Base-by-base conservation (phyloP, 2,329 filamentous ascomycete species). In the Fusarium guadeloupense region DNA sequence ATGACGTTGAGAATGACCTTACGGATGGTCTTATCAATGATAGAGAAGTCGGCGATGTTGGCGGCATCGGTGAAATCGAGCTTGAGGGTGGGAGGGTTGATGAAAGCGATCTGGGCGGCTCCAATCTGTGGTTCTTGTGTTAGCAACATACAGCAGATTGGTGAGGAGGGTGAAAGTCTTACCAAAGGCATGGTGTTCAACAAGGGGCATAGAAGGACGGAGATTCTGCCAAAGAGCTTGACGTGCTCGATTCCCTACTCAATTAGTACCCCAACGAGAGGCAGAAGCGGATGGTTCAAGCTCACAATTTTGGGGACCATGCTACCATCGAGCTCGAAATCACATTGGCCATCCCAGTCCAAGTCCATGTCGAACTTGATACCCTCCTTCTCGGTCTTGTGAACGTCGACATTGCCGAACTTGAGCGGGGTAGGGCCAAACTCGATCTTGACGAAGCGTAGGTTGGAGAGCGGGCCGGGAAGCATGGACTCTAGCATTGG, bases 341-440 rank as follows among this genome's bases (percentile, higher is more conserved):
- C 67, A 5, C 67, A 69, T 20, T 43, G 1, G 6, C 67, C 67
- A 28, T 68, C 51, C 67, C 67, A 69, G 9, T 59, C 37, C 25
- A 69, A n/a, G 41, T 69, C 57, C 65, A 69, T 66, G 34, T 69
- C 67, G 35, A 69, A 65, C 31, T 69, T 69, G 51, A 69, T 69
- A 12, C 67, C 67, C 42, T 67, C 41, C 3, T 25, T 17, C 7
- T 62, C 60, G 4, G 67, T 69, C 38, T 39, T 67, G 52, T 69
- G 65, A 8, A 69, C 67, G n/a, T 69, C 67, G 2, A 69, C 67
- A 20, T 61, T 43, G 1, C 65, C 69, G 14, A 69, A 33, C 17
- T n/a, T 54, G 17, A 69, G 62, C 4, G 67, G 67, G 0, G 41
- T 57, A 10, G 44, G 43, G 13, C 67, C 67, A 43, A 69, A 56